Evolutionary conservation across 371 early-diverging fungal species (phyloP).

Genomic region (Batkoa obscura): DNA sequence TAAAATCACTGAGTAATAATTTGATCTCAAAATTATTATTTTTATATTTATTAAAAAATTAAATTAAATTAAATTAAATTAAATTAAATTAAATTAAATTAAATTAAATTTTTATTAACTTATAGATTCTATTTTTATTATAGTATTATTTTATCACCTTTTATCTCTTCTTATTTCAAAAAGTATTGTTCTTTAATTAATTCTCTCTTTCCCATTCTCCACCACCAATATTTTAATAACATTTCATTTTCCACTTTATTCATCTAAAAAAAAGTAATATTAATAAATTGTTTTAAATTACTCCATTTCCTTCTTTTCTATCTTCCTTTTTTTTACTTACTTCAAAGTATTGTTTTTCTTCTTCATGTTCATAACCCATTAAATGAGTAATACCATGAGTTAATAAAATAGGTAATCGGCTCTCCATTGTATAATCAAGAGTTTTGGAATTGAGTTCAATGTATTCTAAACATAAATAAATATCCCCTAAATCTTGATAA

Average conservation of each 20-base stretch:
- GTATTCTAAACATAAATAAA: slow-evolving; percentile 6
- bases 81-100: too few relatives aligned
- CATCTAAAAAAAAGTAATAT: background rate
- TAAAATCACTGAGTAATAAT: too few relatives aligned
- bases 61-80: too few relatives aligned
- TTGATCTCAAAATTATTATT: too few relatives aligned
- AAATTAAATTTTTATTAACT: too few relatives aligned
- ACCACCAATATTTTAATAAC: background rate
- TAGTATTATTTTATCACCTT: too few relatives aligned
- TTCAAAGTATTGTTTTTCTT: slow-evolving; percentile 4
- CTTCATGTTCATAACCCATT: slow-evolving; percentile 11
- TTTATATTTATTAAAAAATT: too few relatives aligned
- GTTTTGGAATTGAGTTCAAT: background rate
- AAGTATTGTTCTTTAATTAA: too few relatives aligned
- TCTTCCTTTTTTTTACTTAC: background rate
- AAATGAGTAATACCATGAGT: slow-evolving; percentile 10
- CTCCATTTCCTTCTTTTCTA: too few relatives aligned
- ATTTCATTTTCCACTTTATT: background rate
- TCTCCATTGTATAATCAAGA: slow-evolving; percentile 4
- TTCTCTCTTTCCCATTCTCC: background rate
- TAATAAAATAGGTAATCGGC: slow-evolving; percentile 7
- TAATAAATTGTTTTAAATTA: background rate
- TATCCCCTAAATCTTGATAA: slow-evolving; percentile 6
- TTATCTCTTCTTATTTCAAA: too few relatives aligned
- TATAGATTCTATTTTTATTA: too few relatives aligned